A percentile compares a stretch with the other conserved stretches of the same genome.
Evolutionary conservation across 805 yeast species (phyloP).

Genomic region (Sugiyamaella valdiviana): DNA sequence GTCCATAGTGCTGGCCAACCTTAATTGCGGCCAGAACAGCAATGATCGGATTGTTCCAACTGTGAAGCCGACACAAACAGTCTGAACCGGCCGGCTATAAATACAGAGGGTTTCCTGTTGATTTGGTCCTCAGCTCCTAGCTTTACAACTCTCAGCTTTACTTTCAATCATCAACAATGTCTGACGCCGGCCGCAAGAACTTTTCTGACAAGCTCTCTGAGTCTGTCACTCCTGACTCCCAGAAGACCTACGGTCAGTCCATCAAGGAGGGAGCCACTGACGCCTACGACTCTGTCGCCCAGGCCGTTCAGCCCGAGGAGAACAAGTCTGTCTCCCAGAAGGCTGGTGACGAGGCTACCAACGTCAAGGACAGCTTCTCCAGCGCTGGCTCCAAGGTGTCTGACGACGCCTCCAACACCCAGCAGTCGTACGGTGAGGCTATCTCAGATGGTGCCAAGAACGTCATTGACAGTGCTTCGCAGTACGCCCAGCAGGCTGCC

Average conservation of each 20-base stretch:
- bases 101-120: too few relatives aligned
- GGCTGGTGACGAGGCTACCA: constrained; percentile 52
- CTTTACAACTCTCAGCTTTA: too few relatives aligned
- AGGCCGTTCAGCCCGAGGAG: constrained; percentile 53
- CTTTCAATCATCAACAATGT: constrained; percentile 10
- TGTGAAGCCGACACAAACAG: too few relatives aligned
- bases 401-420: constrained; percentile 22
- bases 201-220: constrained; percentile 64
- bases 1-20: too few relatives aligned
- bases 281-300: constrained; percentile 58
- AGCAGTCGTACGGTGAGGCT: constrained; percentile 22
- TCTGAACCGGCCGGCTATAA: too few relatives aligned
- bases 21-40: too few relatives aligned
- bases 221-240: constrained; percentile 60
- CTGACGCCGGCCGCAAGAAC: constrained; percentile 61
- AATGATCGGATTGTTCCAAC: too few relatives aligned
- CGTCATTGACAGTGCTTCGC: constrained; percentile 28
- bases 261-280: constrained; percentile 67
- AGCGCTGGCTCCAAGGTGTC: constrained; percentile 49
- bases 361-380: constrained; percentile 49
- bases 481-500: constrained; percentile 29
- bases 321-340: constrained; percentile 68
- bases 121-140: too few relatives aligned
- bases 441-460: constrained; percentile 21
- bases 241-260: constrained; percentile 58